Conservation (phyloP, 2,329 filamentous ascomycete genomes). For the Pseudopithomyces maydicus region DNA sequence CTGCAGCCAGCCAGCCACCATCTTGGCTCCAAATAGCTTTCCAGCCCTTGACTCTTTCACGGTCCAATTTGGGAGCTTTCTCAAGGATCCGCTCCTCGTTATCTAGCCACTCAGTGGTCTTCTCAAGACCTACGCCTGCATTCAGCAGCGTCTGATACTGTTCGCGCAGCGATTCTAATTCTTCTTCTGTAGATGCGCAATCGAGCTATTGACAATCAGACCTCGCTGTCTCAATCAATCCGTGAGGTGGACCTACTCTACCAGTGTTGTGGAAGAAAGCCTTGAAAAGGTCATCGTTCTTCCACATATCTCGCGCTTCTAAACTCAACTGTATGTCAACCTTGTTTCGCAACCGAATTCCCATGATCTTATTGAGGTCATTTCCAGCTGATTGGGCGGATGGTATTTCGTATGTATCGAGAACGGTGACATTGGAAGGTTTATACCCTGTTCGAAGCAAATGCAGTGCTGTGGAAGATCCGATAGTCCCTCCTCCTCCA, state of each 20-base stretch:
- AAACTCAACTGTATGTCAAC: conserved; percentile 42
- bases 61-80: conserved; percentile 47
- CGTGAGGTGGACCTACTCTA: conserved; percentile 18
- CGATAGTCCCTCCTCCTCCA: conserved; percentile 60
- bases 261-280: conserved; percentile 55
- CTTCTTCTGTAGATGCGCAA: conserved; percentile 44
- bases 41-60: conserved; percentile 53
- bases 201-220: conserved; percentile 28
- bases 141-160: conserved; percentile 46
- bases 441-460: conserved; percentile 56
- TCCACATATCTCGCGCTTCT: conserved; percentile 49
- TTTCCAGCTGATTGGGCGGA: conserved; percentile 57
- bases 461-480: conserved; percentile 58
- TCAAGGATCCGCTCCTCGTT: conserved; percentile 51
- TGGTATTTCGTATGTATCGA: conserved; percentile 54
- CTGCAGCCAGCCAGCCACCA: conserved; percentile 55
- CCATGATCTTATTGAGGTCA: conserved; percentile 57
- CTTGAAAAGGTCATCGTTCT: conserved; percentile 52
- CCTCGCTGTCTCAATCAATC: not conserved
- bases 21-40: conserved; percentile 52
- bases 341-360: conserved; percentile 45
- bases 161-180: conserved; percentile 39
- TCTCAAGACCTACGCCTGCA: conserved; percentile 38
- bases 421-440: conserved; percentile 51
- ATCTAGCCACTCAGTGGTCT: conserved; percentile 51